Conservation (phyloP, 768 basidiomycete genomes). For the Kwoniella shandongensis region DNA sequence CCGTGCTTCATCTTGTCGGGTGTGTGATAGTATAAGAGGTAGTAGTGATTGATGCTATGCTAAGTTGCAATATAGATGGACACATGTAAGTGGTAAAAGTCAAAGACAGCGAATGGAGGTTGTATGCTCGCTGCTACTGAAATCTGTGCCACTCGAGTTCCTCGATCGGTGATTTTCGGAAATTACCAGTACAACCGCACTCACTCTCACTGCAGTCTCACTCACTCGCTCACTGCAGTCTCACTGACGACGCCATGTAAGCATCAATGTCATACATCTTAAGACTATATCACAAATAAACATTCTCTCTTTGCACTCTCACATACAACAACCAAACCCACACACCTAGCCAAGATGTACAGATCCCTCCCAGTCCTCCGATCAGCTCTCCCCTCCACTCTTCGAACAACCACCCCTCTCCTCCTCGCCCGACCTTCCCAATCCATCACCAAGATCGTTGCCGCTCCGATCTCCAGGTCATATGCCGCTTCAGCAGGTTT, state of each 20-base stretch:
- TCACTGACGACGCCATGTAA: too few species aligned
- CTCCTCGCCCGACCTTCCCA: conserved; percentile 12
- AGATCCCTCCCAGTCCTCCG: conserved; percentile 35
- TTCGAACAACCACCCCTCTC: conserved; percentile 23
- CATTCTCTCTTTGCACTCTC: neutral
- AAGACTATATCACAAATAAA: too few species aligned
- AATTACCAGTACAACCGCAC: too few species aligned
- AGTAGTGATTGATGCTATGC: too few species aligned
- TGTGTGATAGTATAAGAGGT: neutral
- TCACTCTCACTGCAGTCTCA: too few species aligned
- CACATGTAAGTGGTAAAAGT: too few species aligned
- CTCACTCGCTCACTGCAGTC: too few species aligned
- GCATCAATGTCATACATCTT: too few species aligned
- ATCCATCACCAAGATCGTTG: conserved; percentile 16
- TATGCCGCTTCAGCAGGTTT: conserved; percentile 71
- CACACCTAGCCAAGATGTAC: conserved; percentile 14
- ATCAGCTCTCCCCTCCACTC: conserved; percentile 33
- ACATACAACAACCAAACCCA: neutral
- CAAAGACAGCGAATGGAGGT: too few species aligned
- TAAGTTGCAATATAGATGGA: too few species aligned
- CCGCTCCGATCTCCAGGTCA: conserved; percentile 23
- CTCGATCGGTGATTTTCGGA: conserved; percentile 18
- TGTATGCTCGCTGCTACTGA: conserved; percentile 5
- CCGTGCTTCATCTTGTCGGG: conserved; percentile 79
- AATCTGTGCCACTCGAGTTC: conserved; percentile 14